phyloP scores from a whole-genome alignment of 306 rosid species.

The Trifolium dubium region DNA sequence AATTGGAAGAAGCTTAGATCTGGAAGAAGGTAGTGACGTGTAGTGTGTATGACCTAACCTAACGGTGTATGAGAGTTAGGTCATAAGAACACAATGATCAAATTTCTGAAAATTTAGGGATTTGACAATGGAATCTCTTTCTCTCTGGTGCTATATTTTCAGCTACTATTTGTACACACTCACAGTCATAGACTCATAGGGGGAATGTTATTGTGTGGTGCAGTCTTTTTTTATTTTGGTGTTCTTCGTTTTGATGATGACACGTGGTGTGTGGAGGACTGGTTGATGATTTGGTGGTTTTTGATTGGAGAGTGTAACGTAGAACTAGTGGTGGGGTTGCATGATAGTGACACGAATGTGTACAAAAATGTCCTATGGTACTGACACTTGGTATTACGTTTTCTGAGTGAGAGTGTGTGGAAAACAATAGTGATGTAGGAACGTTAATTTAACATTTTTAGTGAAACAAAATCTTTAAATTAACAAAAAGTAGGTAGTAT shows the following conservation, averaged over 20 bases:
- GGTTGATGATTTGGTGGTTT: conserved; percentile 1
- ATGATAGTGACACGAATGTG: background rate
- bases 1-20: conserved; percentile 33
- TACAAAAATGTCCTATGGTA: background rate
- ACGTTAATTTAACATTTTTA: background rate
- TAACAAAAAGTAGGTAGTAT: background rate
- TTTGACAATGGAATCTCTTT: conserved; percentile 25
- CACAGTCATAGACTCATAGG: background rate
- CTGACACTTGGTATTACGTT: background rate
- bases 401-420: background rate
- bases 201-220: background rate
- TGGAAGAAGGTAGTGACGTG: background rate
- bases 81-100: background rate
- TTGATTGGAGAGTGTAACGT: background rate
- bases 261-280: background rate
- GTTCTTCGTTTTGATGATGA: background rate
- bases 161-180: background rate
- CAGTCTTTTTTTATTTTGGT: background rate
- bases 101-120: background rate
- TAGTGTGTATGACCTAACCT: background rate
- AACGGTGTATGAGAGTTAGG: conserved; percentile 7
- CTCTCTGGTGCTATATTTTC: background rate
- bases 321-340: too few species aligned
- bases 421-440: background rate
- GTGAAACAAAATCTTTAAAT: background rate